Conservation (phyloP, 306 rosid species). For the Cucurbita argyrosperma region DNA sequence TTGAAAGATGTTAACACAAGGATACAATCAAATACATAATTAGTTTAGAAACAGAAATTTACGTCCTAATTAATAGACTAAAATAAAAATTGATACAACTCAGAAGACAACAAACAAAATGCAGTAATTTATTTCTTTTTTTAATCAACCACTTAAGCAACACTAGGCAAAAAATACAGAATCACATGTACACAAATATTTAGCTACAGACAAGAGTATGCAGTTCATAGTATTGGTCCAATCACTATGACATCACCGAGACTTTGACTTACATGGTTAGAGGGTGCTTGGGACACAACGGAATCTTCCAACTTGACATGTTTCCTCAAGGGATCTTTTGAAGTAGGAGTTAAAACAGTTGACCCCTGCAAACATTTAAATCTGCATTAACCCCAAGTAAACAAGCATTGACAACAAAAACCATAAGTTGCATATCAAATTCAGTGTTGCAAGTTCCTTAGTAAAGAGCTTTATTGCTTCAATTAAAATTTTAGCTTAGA, state of each 20-base stretch:
- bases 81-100: neutral
- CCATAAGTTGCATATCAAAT: neutral
- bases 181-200: neutral
- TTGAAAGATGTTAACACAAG: neutral
- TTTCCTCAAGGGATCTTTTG: constrained; percentile 28
- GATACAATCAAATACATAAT: neutral
- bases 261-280: constrained; percentile 29
- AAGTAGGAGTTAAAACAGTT: constrained; percentile 14
- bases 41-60: neutral
- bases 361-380: constrained; percentile 21
- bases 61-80: neutral
- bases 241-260: constrained; percentile 3
- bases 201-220: constrained; percentile 5
- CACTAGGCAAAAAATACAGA: neutral
- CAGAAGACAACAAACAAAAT: neutral
- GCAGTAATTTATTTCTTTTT: neutral
- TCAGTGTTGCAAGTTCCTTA: neutral
- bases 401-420: neutral
- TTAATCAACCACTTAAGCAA: neutral
- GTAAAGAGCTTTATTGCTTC: neutral
- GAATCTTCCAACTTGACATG: constrained; percentile 30
- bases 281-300: constrained; percentile 14
- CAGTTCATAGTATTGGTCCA: constrained; percentile 1
- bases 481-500: neutral
- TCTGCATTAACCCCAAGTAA: constrained; percentile 5